Evolutionary conservation across 225 moss, liverwort and hornwort genomes (phyloP), one percentile per base, ranked within the genome.

Genomic region (Takakia lepidozioides): DNA sequence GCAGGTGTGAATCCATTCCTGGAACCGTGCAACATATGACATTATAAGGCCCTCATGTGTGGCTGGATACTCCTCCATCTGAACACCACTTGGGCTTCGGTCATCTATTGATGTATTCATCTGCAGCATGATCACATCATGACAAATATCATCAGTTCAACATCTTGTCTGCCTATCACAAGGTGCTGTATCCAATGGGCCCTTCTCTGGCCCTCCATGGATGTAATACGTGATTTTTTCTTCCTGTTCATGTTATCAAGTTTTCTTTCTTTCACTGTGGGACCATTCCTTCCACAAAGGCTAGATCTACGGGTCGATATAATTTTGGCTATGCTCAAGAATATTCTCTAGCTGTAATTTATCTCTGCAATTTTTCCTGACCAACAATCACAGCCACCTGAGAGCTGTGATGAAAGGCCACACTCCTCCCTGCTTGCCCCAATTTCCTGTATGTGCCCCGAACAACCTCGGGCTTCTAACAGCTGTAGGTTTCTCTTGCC

Each of bases 41-140:
- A 62, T 62, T 13, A 67, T 73, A 23, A 73, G 1, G 39, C 67
- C 72, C 30, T 73, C 72, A 16, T 58, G 37, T 3, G 72, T 62
- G 14, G 62, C 49, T 25, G 72, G 67, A 22, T 73, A 67, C 10
- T 73, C 72, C 26, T 21, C 53, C 49, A 73, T 14, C 26, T 63
- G 54, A 13, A 73, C 34, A 30, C 72, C 72, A 19, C 59, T 63
- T 37, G 50, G 55, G 20, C 63, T 67, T 48, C 26, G 46, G 38
- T 38, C 59, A 55, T 73, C 67, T 15, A 73, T 9, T 15, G 23
- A 2, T 49, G 73, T 73, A 16, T 62, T 73, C 45, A 73, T 63
- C 73, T 73, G 29, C 59, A 51, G 27, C 38, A 41, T 36, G 6
- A 29, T 13, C 48, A 37, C 19, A 17, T 5, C 5, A 10, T 3